Evolutionary conservation across 345 rosid species (phyloP).

Genomic region (Gossypium mustelinum): DNA sequence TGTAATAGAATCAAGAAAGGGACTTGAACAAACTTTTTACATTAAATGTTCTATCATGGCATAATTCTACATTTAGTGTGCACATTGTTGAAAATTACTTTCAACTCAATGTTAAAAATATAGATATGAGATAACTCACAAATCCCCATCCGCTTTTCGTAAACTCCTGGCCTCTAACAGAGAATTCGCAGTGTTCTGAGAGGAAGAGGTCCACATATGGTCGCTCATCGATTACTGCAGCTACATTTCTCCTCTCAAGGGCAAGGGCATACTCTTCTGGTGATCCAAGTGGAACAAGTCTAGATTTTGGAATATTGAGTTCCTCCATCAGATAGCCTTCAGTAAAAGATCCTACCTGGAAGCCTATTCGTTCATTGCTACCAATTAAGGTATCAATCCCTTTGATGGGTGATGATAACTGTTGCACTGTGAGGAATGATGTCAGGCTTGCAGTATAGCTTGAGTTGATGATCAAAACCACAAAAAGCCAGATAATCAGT

Average conservation of each 20-base stretch:
- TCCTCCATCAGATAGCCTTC: slow-evolving; percentile 74
- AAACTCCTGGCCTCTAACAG: slow-evolving; percentile 76
- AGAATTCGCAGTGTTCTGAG: slow-evolving; percentile 57
- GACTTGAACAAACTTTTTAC: background rate
- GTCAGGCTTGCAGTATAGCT: slow-evolving; percentile 96
- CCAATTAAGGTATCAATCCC: slow-evolving; percentile 72
- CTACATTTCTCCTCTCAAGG: slow-evolving; percentile 60
- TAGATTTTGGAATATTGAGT: slow-evolving; percentile 62
- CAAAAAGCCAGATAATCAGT: slow-evolving; percentile 82
- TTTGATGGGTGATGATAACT: slow-evolving; percentile 75
- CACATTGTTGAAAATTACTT: background rate
- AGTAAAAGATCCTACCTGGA: slow-evolving; percentile 79
- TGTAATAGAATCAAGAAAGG: background rate
- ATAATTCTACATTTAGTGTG: background rate
- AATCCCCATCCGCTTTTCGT: slow-evolving; percentile 91
- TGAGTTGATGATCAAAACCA: slow-evolving; percentile 76
- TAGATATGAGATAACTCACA: slow-evolving; percentile 48
- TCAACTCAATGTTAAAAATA: background rate
- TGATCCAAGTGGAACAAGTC: slow-evolving; percentile 77
- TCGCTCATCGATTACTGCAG: slow-evolving; percentile 77
- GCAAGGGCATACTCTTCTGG: slow-evolving; percentile 79
- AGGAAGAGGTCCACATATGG: slow-evolving; percentile 84
- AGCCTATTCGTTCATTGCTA: slow-evolving; percentile 50
- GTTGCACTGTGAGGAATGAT: slow-evolving; percentile 80
- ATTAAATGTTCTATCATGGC: background rate